Evolutionary conservation across 2,329 filamentous ascomycete genomes (phyloP).

Genomic region (Xylariaceae sp.): DNA sequence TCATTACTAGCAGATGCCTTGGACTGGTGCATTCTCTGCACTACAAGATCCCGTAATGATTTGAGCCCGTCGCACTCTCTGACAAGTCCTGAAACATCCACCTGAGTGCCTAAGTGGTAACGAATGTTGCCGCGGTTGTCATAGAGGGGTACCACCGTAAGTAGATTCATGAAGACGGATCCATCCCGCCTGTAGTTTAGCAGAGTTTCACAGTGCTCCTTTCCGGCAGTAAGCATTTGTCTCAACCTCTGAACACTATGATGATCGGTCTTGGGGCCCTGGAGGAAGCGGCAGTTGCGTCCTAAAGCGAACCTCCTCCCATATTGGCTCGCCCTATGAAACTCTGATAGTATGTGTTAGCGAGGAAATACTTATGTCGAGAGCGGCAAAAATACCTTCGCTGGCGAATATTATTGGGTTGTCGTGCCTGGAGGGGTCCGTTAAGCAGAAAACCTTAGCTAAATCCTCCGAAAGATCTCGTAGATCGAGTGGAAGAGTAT

Average conservation of each 20-base stretch:
- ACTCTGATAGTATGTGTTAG: conserved; percentile 57
- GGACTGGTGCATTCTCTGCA: conserved; percentile 21
- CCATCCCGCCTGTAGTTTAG: conserved; percentile 81
- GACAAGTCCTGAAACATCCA: conserved; percentile 72
- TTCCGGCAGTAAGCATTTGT: conserved; percentile 66
- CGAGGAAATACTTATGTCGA: background rate
- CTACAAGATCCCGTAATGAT: conserved; percentile 60
- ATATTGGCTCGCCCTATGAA: conserved; percentile 77
- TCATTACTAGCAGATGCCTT: background rate
- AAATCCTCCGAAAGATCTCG: conserved; percentile 75
- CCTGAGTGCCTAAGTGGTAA: conserved; percentile 75
- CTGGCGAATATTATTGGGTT: conserved; percentile 82
- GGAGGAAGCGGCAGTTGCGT: conserved; percentile 79
- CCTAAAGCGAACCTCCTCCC: conserved; percentile 76
- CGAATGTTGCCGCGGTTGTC: conserved; percentile 71
- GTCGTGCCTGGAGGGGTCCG: conserved; percentile 74
- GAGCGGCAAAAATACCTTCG: conserved; percentile 58
- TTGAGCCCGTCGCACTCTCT: conserved; percentile 72
- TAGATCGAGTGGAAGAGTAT: conserved; percentile 68
- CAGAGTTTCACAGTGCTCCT: conserved; percentile 76
- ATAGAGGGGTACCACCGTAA: conserved; percentile 75
- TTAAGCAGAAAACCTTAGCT: conserved; percentile 79
- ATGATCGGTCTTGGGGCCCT: conserved; percentile 73
- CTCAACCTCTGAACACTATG: conserved; percentile 67
- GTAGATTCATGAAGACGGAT: conserved; percentile 77